Base-by-base conservation (phyloP, 2,329 filamentous ascomycete genomes). In the Fusarium virguliforme region DNA sequence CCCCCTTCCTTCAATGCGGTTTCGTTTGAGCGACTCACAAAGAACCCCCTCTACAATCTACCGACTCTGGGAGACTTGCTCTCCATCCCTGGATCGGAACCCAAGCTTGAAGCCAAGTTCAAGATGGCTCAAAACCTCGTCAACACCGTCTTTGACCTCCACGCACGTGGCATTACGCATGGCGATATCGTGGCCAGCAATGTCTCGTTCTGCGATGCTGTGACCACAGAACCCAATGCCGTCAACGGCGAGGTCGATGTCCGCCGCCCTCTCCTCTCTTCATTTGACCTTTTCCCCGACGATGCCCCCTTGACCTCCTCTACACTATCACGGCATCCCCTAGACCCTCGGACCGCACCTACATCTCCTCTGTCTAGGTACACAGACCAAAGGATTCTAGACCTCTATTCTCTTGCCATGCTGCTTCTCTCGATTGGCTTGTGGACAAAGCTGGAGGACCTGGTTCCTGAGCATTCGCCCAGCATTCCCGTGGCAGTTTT, bases 41-140 rank as follows among this genome's bases (percentile, higher is more conserved):
- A 86, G 57, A 85, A 84, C 32, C 83, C 86, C 0, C 76, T 83
- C 0, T 86, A 87, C 71, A 87, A 83, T 60, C 77, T 90, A 4
- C 86, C 84, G 48, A 88, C 88, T 0, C 78, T 91, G 6, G 80
- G 82, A 13, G 84, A 90, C 59, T 82, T 91, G 10, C 82, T 91
- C 0, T 81, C 80, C 2, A 79, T 82, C 15, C 83, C 85, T 1
- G 83, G 84, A 56, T 87, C 86, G 37, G 89, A 92, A 74, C 92
- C 91, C 0, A 87, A 88, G 37, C 83, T 95, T 1, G 93, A 95
- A 80, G 90, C 91, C 64, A 93, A 93, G 74, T 95, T 94, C 75
- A 87, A 90, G 13, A 84, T 95, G 56, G 92, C 92, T 4, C 86
- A 92, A 59, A 93, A 93, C 70, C 84, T 95, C 4, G 88, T 89